These are phyloP conservation scores for Phytophthora kernoviae DNA, from an alignment of 352 stramenopile genomes.

Conservation along the genomic window DNA sequence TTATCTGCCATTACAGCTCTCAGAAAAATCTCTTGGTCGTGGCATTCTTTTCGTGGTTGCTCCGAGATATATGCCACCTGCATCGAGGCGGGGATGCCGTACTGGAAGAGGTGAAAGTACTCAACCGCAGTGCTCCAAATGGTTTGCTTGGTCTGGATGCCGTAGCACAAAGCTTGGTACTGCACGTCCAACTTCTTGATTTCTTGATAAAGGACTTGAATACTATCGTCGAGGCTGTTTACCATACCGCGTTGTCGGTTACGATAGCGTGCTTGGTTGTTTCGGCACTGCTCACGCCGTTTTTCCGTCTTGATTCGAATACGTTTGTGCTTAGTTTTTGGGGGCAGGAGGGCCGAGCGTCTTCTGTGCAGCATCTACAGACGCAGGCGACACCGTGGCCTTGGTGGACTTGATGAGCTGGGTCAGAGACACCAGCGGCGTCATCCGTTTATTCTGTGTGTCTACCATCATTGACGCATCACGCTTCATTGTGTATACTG, in stretches of 20 bases:
- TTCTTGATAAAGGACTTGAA: slow-evolving; percentile 19
- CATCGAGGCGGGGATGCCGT: slow-evolving; percentile 4
- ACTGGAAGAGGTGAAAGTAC: slow-evolving; percentile 29
- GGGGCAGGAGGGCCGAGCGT: neutral
- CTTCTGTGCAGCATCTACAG: neutral
- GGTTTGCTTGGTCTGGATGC: slow-evolving; percentile 8
- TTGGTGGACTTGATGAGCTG: slow-evolving; percentile 19
- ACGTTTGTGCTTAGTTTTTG: slow-evolving; percentile 33
- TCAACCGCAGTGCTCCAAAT: slow-evolving; percentile 18
- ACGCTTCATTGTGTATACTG: slow-evolving; percentile 8
- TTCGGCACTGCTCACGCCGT: slow-evolving; percentile 41
- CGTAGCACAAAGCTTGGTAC: slow-evolving; percentile 4
- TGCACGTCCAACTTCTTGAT: slow-evolving; percentile 11
- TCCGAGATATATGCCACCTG: neutral
- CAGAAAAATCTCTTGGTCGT: slow-evolving; percentile 29
- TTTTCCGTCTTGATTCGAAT: slow-evolving; percentile 40
- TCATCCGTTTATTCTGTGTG: slow-evolving; percentile 6
- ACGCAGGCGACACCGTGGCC: neutral
- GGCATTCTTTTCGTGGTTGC: neutral
- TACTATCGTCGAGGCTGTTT: slow-evolving; percentile 14
- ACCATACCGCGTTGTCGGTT: slow-evolving; percentile 24
- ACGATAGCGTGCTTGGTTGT: slow-evolving; percentile 49
- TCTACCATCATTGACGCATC: neutral
- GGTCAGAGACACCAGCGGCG: slow-evolving; percentile 13
- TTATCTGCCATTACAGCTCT: slow-evolving; percentile 19